Evolutionary conservation across 805 yeast genomes (phyloP), one percentile per base, ranked within the genome.

Genomic region (Lachancea mirantina): DNA sequence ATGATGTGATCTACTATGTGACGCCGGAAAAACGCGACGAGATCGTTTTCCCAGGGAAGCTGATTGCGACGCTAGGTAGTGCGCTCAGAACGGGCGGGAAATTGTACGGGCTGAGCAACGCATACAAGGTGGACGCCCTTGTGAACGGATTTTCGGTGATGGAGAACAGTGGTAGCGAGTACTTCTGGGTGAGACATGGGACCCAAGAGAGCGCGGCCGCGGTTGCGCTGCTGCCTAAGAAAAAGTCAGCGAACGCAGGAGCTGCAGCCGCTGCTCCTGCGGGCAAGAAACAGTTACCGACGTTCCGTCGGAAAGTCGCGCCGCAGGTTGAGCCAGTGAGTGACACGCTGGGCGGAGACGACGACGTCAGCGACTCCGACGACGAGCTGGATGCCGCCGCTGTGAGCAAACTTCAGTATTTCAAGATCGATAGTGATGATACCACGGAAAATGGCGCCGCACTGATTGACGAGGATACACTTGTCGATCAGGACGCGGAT

Each of bases 121-220:
- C 14, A 3, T 50, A 41, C 33, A 57, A 55, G 29, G 52, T 84
- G 34, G 80, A 78, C 45, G 88, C 77, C 16, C 62, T 82, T 32
- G 67, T 78, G 65, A 66, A 69, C 19, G 89, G 88, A 0, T 78
- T 82, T 41, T 58, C 72, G 18, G 41, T 55, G 6, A 25, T 26
- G 7, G 35, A 28, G n/a, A 59, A 67, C 5, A 47, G 41, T 10
- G 54, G 52, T 15, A 61, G 52, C 17, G 67, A 61, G 16, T 59
- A 65, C 16, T 48, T 46, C 25, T 82, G 88, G 87, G 44, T 61
- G 8, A 77, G 71, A 50, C 80, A 82, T 5, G 62, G 57, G 17
- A 54, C 60, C 4, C 53, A 52, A 14, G 40, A 51, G 19, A 41
- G 47, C 21, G 31, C 59, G 27, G 58, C 59, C 19, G 62, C 57